Percentiles rank a stretch among this genome's conserved stretches.
Conservation (phyloP, 2,329 filamentous ascomycete species). For the Penicillium sp. region DNA sequence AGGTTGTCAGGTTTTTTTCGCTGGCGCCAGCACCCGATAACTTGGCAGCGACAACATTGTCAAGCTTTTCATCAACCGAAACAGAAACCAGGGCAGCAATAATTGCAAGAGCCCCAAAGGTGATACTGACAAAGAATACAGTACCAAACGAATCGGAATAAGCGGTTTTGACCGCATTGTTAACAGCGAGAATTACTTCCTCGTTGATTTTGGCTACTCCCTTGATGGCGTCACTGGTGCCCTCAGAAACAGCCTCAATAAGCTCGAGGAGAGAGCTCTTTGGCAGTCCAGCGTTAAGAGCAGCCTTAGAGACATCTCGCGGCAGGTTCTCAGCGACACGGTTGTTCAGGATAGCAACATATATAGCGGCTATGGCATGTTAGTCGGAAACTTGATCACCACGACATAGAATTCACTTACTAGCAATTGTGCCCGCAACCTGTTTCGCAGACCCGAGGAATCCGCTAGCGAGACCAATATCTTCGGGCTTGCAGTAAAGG, state of each 20-base stretch:
- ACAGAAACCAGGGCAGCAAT: slow-evolving; percentile 2
- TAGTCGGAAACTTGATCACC: neutral
- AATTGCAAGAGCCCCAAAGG: neutral
- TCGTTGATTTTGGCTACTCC: neutral
- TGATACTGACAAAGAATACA: slow-evolving; percentile 5
- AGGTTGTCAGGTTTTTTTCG: too few relatives aligned
- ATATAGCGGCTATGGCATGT: slow-evolving; percentile 22
- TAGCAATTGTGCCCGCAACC: slow-evolving; percentile 27
- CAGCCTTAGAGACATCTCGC: neutral
- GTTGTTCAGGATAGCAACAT: slow-evolving; percentile 26
- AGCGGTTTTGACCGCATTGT: neutral
- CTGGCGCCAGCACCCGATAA: slow-evolving; percentile 2
- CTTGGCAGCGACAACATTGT: slow-evolving; percentile 10
- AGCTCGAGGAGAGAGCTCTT: neutral
- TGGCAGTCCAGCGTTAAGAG: neutral
- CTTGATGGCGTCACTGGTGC: neutral
- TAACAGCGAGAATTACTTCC: neutral
- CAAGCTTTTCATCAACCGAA: slow-evolving; percentile 8
- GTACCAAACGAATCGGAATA: slow-evolving; percentile 4
- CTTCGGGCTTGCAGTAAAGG: slow-evolving; percentile 24
- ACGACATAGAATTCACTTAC: slow-evolving; percentile 2
- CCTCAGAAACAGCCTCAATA: neutral
- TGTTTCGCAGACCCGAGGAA: slow-evolving; percentile 27
- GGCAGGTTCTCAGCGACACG: slow-evolving; percentile 4
- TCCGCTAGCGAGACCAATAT: slow-evolving; percentile 26